A percentile compares a stretch with the other conserved stretches of the same genome.
Evolutionary conservation across 768 basidiomycete species (phyloP).

Genomic region (Collybiopsis confluens): DNA sequence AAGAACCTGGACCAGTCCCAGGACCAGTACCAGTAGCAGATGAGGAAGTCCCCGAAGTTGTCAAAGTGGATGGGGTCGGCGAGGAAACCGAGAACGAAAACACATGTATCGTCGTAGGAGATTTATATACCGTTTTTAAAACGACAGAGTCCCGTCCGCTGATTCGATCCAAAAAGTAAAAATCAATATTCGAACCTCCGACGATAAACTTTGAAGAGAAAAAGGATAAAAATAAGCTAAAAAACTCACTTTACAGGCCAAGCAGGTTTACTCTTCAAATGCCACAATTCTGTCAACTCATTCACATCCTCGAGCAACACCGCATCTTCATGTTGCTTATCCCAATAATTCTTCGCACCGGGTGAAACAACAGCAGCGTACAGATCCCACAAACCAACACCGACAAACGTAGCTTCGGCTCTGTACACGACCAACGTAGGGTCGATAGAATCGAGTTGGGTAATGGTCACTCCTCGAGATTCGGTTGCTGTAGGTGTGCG

Average conservation of each 20-base stretch:
- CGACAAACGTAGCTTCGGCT: slow-evolving; percentile 96
- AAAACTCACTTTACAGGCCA: slow-evolving; percentile 86
- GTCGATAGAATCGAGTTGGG: slow-evolving; percentile 95
- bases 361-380: slow-evolving; percentile 85
- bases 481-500: slow-evolving; percentile 59
- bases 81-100: slow-evolving; percentile 76
- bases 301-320: slow-evolving; percentile 84
- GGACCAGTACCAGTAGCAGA: too few species aligned
- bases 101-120: slow-evolving; percentile 89
- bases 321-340: slow-evolving; percentile 86
- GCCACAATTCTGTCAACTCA: slow-evolving; percentile 90
- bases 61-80: too few species aligned
- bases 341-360: slow-evolving; percentile 81
- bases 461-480: slow-evolving; percentile 85
- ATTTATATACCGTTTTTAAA: slow-evolving; percentile 95
- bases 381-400: slow-evolving; percentile 92
- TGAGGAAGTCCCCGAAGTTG: too few species aligned
- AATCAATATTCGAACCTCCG: too few species aligned
- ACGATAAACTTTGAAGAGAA: too few species aligned
- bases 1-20: too few species aligned
- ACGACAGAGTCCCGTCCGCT: slow-evolving; percentile 90
- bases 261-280: slow-evolving; percentile 83
- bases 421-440: slow-evolving; percentile 94
- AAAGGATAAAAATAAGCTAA: not conserved
- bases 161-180: slow-evolving; percentile 10